Conservation (phyloP, 2,329 filamentous ascomycete genomes). For the Cladosporium sp. region DNA sequence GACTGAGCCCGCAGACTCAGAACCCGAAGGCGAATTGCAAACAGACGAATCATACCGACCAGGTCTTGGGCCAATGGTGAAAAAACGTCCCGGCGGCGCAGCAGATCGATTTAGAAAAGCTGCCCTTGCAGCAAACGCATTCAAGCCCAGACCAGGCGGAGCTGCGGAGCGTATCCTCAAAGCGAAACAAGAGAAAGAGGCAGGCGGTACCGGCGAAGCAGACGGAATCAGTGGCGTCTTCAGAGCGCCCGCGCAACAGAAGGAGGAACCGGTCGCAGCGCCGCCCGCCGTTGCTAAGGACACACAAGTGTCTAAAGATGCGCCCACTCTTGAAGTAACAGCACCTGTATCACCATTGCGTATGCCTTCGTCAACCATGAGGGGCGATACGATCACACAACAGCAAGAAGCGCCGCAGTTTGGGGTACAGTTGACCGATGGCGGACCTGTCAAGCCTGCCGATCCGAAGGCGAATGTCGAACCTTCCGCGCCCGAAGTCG, state of each 20-base stretch:
- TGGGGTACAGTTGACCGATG: constrained; percentile 24
- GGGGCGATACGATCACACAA: constrained; percentile 28
- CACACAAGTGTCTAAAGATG: constrained; percentile 9
- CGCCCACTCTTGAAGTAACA: constrained; percentile 23
- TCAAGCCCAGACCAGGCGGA: constrained; percentile 84
- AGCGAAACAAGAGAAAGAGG: constrained; percentile 52
- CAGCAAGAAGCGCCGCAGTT: neutral
- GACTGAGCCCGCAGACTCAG: constrained; percentile 13
- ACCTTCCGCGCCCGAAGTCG: constrained; percentile 1
- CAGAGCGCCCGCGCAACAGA: constrained; percentile 58
- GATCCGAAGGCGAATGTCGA: constrained; percentile 20
- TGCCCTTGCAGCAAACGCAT: constrained; percentile 64
- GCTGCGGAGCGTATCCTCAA: constrained; percentile 68
- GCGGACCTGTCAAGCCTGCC: constrained; percentile 11
- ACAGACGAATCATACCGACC: constrained; percentile 58
- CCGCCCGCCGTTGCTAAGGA: neutral
- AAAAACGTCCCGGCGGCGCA: constrained; percentile 60
- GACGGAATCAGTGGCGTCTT: constrained; percentile 90
- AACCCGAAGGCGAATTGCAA: constrained; percentile 15
- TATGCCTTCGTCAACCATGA: constrained; percentile 6
- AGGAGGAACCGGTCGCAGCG: constrained; percentile 15
- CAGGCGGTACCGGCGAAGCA: constrained; percentile 51
- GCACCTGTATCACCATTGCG: constrained; percentile 22
- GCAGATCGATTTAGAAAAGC: constrained; percentile 75
- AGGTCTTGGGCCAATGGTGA: constrained; percentile 86